phyloP scores from a whole-genome alignment of 331 rosid genomes.

The Pyracantha coccinea region DNA sequence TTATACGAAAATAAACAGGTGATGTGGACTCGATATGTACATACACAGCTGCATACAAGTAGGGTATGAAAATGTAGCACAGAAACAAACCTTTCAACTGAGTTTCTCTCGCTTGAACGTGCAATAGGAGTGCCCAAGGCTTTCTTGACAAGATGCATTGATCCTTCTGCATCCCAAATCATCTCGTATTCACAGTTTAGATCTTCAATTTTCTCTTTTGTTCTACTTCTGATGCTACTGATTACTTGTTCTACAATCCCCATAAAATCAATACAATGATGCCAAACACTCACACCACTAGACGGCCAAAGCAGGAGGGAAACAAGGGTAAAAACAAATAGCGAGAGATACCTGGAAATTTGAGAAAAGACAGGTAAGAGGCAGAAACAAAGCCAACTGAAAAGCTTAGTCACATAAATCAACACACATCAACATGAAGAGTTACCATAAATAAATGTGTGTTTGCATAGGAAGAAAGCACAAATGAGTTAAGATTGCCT shows the following conservation, averaged over 20 bases:
- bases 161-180: conserved; percentile 85
- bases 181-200: conserved; percentile 65
- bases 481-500: conserved; percentile 42
- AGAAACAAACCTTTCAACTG: conserved; percentile 52
- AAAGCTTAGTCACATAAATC: not conserved
- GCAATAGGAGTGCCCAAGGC: conserved; percentile 26
- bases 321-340: conserved; percentile 48
- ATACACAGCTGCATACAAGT: not conserved
- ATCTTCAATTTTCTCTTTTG: conserved; percentile 76
- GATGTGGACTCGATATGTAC: not conserved
- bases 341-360: conserved; percentile 54
- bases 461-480: conserved; percentile 74
- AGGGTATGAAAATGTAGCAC: not conserved
- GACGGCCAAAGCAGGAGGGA: conserved; percentile 65
- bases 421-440: conserved; percentile 7
- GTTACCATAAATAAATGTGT: conserved; percentile 64
- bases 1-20: not conserved
- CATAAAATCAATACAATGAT: conserved; percentile 26
- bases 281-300: conserved; percentile 45
- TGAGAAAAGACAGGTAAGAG: conserved; percentile 2
- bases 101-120: conserved; percentile 30
- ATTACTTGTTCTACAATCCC: conserved; percentile 26
- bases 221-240: conserved; percentile 28
- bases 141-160: conserved; percentile 84
- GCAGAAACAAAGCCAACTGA: not conserved